Percentiles rank a stretch among this genome's conserved stretches.
These are phyloP conservation scores for Xylaria sp. DNA, from an alignment of 2,329 filamentous ascomycete genomes.

Conservation along the genomic window DNA sequence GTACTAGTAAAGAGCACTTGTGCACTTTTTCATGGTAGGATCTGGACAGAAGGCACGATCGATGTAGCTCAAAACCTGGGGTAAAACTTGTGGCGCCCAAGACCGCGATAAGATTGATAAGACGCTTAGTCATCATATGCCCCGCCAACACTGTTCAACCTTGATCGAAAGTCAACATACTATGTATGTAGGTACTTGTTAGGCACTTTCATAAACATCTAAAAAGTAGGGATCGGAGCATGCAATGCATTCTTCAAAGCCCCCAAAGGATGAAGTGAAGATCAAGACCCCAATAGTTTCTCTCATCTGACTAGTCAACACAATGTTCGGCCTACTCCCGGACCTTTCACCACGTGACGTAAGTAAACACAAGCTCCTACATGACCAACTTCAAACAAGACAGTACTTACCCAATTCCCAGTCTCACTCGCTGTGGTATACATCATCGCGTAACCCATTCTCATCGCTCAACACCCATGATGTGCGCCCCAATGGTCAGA, in stretches of 20 bases:
- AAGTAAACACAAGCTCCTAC: conserved; percentile 41
- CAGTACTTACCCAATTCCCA: conserved; percentile 42
- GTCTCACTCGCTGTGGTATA: conserved; percentile 78
- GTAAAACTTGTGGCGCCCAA: background rate
- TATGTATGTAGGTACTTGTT: too few relatives aligned
- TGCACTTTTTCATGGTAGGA: background rate
- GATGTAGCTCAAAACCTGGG: background rate
- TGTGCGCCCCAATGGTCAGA: conserved; percentile 37
- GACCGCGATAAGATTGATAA: conserved; percentile 13
- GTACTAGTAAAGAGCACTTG: background rate
- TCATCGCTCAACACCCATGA: conserved; percentile 43
- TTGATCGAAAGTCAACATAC: background rate
- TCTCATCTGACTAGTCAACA: background rate
- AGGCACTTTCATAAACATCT: background rate
- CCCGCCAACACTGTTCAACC: conserved; percentile 18
- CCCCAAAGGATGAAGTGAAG: background rate
- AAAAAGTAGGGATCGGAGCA: too few relatives aligned
- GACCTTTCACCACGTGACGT: conserved; percentile 74
- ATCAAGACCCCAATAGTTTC: background rate
- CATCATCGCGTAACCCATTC: conserved; percentile 62
- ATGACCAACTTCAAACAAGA: background rate
- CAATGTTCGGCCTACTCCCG: conserved; percentile 68
- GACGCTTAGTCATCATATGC: conserved; percentile 26
- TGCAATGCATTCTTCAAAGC: background rate
- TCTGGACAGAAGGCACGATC: background rate